Evolutionary conservation across 2,329 filamentous ascomycete genomes (phyloP), one percentile per base, ranked within the genome.

Genomic region (Blumeria hordei): DNA sequence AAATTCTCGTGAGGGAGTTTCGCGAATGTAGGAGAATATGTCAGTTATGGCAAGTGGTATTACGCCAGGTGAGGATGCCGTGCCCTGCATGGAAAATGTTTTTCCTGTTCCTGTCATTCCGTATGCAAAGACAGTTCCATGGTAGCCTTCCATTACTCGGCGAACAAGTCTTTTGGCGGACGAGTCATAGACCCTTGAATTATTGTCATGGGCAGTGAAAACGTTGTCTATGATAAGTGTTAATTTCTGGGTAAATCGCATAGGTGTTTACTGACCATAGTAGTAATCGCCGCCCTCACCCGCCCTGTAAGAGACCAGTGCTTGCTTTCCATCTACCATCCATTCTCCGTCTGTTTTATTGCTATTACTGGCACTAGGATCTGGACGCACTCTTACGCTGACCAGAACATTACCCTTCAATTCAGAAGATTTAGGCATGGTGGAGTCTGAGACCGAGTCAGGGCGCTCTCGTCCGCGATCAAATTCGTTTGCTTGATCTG

Each of bases 11-110:
- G 88, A 86, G 0, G 92, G 92, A 0, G 92, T 96, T 69, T 98
- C 92, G 56, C 92, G 83, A 61, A 98, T 98, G 67, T 95, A 98
- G 0, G 92, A 96, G 68, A 98, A 98, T 54, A 98, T 98, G 65
- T 98, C 92, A 59, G 92, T 96, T 62, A 98, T 96, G 41, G 92
- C 92, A 41, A 96, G 74, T 6, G 92, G 92, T 55, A 98, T 98
- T 33, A 98, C 92, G 70, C 92, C 92, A 0, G 92, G 92, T 41
- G 88, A 94, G 2, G 85, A 86, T 49, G 88, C 88, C 10, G 92
- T 98, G 62, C 92, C 92, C 71, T 98, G 92, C 92, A 98, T 98
- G 41, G 90, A 96, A 67, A 96, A 98, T 0, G 92, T 98, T 71
- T 98, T 98, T 61, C 92, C 92, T 0, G 92, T 96, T 58, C 92